These are phyloP conservation scores for Aspergillus fischeri DNA, from an alignment of 2,329 filamentous ascomycete genomes.

Conservation along the genomic window DNA sequence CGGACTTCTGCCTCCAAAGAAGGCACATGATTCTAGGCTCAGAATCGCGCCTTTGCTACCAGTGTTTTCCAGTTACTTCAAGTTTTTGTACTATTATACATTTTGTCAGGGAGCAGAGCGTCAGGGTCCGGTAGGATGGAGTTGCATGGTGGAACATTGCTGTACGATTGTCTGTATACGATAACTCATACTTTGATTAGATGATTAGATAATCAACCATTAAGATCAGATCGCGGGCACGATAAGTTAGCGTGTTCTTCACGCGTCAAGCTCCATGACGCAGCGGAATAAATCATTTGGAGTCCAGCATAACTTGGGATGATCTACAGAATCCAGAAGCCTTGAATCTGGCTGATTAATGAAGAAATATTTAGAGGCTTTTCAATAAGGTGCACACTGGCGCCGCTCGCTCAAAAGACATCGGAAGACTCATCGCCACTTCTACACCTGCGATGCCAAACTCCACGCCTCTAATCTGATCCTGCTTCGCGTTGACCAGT, in stretches of 20 bases:
- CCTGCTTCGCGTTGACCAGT: neutral
- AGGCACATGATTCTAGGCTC: neutral
- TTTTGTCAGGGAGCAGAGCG: neutral
- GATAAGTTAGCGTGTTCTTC: conserved; percentile 18
- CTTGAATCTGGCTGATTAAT: neutral
- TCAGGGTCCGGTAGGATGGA: neutral
- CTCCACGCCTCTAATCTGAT: neutral
- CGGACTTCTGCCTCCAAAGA: neutral
- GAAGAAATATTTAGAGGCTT: neutral
- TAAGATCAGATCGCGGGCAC: conserved; percentile 1
- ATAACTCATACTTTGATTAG: neutral
- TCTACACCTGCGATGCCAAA: neutral
- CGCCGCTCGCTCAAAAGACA: neutral
- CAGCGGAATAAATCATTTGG: conserved; percentile 1
- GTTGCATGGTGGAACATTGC: neutral
- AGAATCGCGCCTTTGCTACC: neutral
- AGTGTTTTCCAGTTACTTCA: neutral
- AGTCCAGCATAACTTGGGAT: neutral
- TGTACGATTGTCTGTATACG: neutral
- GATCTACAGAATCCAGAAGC: neutral
- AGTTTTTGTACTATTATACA: neutral
- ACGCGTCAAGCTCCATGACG: conserved; percentile 31
- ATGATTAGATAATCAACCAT: conserved; percentile 16
- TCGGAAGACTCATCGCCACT: neutral
- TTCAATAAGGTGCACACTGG: neutral